Base-by-base conservation (phyloP, 2,329 filamentous ascomycete genomes). In the Aspergillus uvarum region DNA sequence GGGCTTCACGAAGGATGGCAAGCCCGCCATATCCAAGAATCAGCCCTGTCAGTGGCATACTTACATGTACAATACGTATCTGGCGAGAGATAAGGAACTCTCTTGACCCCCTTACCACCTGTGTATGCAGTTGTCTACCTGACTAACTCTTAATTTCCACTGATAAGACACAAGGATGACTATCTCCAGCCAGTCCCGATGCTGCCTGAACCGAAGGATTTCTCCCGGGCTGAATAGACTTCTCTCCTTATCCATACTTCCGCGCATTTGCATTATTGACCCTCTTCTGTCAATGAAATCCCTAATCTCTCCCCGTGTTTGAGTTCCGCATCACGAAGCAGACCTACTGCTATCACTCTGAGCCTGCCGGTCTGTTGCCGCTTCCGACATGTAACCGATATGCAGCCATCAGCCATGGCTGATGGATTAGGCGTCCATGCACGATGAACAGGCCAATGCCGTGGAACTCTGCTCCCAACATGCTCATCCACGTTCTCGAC, bases 211-310 rank as follows among this genome's bases (percentile, higher is more conserved):
- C 31, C 5, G 49, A 50, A 5, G 19, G 8, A 59, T 50, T 32
- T 58, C 19, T 24, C 19, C 29, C 4, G 21, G 51, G 10, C 31
- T 29, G 35, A 44, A 19, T 26, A 16, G 47, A 24, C 24, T 50
- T 16, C 49, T 44, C 38, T 44, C 22, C 61, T 64, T 62, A 51
- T 59, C 47, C 53, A 53, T 24, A 44, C 47, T 6, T 19, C 35
- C 51, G n/a, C 49, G 19, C 32, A 29, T 56, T 56, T 53, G 44
- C 44, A 61, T 63, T 63, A 63, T 59, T 61, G 57, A 47, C 42
- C 47, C 47, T 12, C 51, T 58, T 63, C 61, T 51, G 61, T 63
- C 61, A 63, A 53, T 58, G 54, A 59, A 59, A 61, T 47, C 50
- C 22, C 49, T 53, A 59, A 63, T 63, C 56, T 59, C 51, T 44